These are phyloP conservation scores for Periconia digitata DNA, from an alignment of 2,329 filamentous ascomycete genomes.

Conservation along the genomic window DNA sequence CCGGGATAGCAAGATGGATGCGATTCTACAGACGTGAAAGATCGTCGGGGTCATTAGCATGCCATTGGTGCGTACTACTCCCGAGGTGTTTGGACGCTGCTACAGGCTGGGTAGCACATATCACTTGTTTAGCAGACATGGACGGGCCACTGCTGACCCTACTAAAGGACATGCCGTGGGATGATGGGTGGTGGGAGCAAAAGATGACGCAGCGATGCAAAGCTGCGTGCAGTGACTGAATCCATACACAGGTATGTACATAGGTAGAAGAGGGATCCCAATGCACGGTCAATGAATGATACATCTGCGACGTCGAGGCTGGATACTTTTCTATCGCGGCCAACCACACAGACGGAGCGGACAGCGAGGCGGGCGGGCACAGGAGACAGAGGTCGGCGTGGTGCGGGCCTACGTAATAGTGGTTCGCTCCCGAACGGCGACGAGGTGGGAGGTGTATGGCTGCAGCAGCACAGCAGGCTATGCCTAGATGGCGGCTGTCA, in stretches of 20 bases:
- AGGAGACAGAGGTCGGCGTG: not conserved
- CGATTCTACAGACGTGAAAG: not conserved
- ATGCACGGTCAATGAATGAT: no score
- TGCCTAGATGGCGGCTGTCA: slow-evolving; percentile 17
- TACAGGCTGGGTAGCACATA: not conserved
- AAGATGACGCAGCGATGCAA: not conserved
- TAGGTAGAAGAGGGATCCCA: no score
- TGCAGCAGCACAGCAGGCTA: slow-evolving; percentile 3
- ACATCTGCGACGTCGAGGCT: no score
- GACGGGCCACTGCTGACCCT: not conserved
- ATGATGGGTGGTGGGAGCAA: no score
- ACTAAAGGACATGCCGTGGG: not conserved
- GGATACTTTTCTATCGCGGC: slow-evolving; percentile 8
- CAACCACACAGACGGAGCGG: no score
- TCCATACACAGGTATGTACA: not conserved
- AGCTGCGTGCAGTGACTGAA: not conserved
- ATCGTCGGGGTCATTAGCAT: not conserved
- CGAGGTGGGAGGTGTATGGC: slow-evolving; percentile 28
- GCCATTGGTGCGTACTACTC: not conserved
- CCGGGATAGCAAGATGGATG: not conserved
- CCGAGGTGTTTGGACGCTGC: not conserved
- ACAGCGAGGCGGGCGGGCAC: not conserved
- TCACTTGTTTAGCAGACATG: not conserved
- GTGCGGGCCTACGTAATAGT: slow-evolving; percentile 27
- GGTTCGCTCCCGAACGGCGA: no score